Evolutionary conservation across 148 eudicot species (phyloP).

Genomic region (Rhododendron vialii): DNA sequence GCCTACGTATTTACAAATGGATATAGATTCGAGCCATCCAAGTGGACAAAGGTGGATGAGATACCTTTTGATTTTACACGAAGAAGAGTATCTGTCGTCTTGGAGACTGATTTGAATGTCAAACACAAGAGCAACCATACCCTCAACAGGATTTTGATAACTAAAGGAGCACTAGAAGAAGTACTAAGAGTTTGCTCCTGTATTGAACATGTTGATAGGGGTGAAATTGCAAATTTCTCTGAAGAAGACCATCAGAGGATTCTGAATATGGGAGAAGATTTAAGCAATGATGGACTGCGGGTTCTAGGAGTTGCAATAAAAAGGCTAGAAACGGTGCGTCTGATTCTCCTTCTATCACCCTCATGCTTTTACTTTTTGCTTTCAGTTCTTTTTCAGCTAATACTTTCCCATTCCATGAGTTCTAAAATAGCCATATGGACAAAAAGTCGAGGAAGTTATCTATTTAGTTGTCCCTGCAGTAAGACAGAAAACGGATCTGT

Average conservation of each 20-base stretch:
- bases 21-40: slow-evolving; percentile 34
- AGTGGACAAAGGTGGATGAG: slow-evolving; percentile 41
- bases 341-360: not conserved
- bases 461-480: not conserved
- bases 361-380: not conserved
- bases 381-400: not conserved
- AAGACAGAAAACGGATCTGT: not conserved
- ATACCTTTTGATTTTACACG: slow-evolving; percentile 42
- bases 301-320: slow-evolving; percentile 52
- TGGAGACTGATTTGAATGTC: slow-evolving; percentile 26
- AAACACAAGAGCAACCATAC: slow-evolving; percentile 6
- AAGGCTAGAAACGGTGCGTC: slow-evolving; percentile 24
- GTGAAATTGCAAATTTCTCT: slow-evolving; percentile 17
- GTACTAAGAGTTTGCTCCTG: slow-evolving; percentile 22
- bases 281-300: slow-evolving; percentile 39
- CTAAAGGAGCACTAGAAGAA: slow-evolving; percentile 51
- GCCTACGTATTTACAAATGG: slow-evolving; percentile 44
- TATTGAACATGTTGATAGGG: slow-evolving; percentile 23
- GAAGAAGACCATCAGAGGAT: slow-evolving; percentile 32
- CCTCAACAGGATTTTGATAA: slow-evolving; percentile 27
- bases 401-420: not conserved
- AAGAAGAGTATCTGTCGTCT: slow-evolving; percentile 39
- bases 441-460: not conserved
- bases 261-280: slow-evolving; percentile 31
- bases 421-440: not conserved